Conservation (phyloP, 495 filamentous ascomycete genomes). For the Sporormia fimetaria region DNA sequence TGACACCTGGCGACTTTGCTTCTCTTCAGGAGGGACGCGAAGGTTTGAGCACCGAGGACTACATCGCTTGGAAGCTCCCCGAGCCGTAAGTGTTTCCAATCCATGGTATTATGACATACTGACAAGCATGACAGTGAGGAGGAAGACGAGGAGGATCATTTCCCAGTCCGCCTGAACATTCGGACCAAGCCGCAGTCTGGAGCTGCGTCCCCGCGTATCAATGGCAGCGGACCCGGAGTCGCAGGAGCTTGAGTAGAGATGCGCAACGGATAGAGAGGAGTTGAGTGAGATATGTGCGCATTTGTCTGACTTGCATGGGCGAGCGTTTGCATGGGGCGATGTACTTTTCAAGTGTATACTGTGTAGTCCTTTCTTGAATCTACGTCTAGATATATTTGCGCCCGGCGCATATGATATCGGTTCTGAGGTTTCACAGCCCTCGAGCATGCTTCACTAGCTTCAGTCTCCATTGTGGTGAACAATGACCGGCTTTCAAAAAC, state of each 20-base stretch:
- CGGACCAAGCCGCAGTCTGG: conserved; percentile 27
- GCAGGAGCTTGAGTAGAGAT: conserved; percentile 6
- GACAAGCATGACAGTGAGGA: conserved; percentile 44
- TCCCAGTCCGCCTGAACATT: conserved; percentile 81
- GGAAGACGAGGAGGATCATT: conserved; percentile 91
- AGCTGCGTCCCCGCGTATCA: conserved; percentile 1
- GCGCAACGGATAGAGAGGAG: conserved; percentile 5
- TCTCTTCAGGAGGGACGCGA: conserved; percentile 89
- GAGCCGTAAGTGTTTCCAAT: conserved; percentile 42
- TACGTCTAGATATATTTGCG: too few species aligned
- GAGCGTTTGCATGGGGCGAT: conserved; percentile 8
- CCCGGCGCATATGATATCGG: too few species aligned
- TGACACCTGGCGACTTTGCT: conserved; percentile 97
- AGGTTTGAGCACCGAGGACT: conserved; percentile 90
- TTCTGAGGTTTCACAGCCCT: too few species aligned
- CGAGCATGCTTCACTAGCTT: too few species aligned
- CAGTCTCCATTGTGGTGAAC: too few species aligned
- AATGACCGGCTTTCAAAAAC: too few species aligned
- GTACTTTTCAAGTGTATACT: conserved; percentile 4
- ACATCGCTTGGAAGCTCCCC: conserved; percentile 95
- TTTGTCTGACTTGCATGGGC: conserved; percentile 2
- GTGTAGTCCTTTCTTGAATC: conserved; percentile 13
- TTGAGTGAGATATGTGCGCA: neutral
- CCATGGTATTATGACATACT: neutral
- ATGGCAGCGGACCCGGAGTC: conserved; percentile 8